Evolutionary conservation across 73 alveolate species (phyloP).

Genomic region (Tetrahymena malaccensis): DNA sequence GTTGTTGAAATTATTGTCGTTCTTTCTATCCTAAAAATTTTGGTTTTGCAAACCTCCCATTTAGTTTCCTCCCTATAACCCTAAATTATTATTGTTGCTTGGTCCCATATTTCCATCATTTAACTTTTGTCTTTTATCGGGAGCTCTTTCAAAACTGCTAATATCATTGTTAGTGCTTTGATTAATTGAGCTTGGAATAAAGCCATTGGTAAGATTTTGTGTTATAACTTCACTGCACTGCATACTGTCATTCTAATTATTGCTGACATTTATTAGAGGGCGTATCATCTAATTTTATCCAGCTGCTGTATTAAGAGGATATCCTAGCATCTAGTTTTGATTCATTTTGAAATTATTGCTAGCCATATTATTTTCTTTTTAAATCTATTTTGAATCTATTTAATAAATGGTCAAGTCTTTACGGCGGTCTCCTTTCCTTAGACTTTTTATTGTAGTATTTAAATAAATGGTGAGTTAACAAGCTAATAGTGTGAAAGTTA

Average conservation of each 20-base stretch:
- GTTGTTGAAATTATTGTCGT: not conserved
- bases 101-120: not conserved
- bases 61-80: not conserved
- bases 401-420: not conserved
- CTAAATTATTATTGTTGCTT: not conserved
- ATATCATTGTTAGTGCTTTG: not conserved
- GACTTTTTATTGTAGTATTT: not conserved
- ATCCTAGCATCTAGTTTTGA: not conserved
- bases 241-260: not conserved
- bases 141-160: not conserved
- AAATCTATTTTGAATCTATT: not conserved
- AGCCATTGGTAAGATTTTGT: not conserved
- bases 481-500: not conserved
- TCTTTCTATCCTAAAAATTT: not conserved
- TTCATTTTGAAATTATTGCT: not conserved
- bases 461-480: not conserved
- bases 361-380: not conserved
- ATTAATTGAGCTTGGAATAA: not conserved
- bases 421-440: not conserved
- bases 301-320: not conserved
- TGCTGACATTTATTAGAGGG: not conserved
- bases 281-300: not conserved
- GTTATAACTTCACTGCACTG: not conserved
- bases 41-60: not conserved
- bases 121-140: not conserved